Conservation (phyloP, 495 filamentous ascomycete species). For the Lindgomyces ingoldianus region DNA sequence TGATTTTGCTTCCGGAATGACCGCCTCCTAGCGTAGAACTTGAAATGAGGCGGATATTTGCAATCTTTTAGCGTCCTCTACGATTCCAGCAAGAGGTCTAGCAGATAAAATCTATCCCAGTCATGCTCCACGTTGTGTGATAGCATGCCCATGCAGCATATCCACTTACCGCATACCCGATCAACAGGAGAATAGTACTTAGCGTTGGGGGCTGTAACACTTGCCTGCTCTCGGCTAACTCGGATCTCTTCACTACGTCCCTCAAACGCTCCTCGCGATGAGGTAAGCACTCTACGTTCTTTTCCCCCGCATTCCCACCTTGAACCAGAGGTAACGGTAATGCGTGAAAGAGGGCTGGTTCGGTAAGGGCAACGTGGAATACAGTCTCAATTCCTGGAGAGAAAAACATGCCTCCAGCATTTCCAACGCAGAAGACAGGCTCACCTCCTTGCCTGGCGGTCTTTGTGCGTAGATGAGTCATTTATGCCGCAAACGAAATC, state of each 20-base stretch:
- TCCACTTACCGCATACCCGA: too few relatives aligned
- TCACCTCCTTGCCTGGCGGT: conserved; percentile 3
- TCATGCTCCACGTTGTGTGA: too few relatives aligned
- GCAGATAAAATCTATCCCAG: too few relatives aligned
- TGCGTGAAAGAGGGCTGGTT: conserved; percentile 19
- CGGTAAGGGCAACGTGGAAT: conserved; percentile 15
- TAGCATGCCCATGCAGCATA: too few relatives aligned
- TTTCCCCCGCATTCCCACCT: background rate
- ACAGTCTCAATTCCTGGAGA: conserved; percentile 19
- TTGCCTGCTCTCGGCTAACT: background rate
- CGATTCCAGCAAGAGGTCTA: too few relatives aligned
- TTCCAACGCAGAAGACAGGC: conserved; percentile 4
- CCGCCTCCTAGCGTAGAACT: too few relatives aligned
- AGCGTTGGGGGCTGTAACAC: conserved; percentile 1
- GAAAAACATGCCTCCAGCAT: conserved; percentile 8
- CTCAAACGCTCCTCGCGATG: conserved; percentile 10
- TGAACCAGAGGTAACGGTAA: conserved; percentile 13
- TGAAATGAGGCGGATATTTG: too few relatives aligned
- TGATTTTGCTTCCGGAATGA: too few relatives aligned
- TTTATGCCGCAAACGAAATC: too few relatives aligned
- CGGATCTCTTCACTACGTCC: too few relatives aligned
- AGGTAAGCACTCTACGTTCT: conserved; percentile 9
- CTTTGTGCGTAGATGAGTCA: too few relatives aligned
- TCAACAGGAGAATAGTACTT: conserved; percentile 16
- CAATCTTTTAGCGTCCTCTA: too few relatives aligned